phyloP scores from a whole-genome alignment of 495 filamentous ascomycete genomes.

The Podospora conica region DNA sequence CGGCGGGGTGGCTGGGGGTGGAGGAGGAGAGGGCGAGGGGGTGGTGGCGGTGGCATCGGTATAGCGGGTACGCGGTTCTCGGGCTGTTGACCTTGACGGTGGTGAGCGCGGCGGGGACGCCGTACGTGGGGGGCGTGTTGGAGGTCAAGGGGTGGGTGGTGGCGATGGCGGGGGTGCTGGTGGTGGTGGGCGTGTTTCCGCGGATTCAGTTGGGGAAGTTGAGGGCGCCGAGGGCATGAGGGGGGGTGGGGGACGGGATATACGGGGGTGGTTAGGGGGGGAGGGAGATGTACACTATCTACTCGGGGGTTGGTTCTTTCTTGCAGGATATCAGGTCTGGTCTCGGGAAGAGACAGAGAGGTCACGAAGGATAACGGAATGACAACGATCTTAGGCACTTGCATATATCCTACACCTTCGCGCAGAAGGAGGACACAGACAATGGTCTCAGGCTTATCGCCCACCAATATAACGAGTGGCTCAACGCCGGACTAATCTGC shows the following conservation, averaged over 20 bases:
- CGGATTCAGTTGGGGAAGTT: slow-evolving; percentile 81
- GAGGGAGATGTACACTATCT: neutral
- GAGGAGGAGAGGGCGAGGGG: slow-evolving; percentile 69
- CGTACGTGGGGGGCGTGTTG: slow-evolving; percentile 55
- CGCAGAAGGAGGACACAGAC: no score
- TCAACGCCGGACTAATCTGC: slow-evolving; percentile 1
- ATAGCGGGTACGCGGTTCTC: slow-evolving; percentile 68
- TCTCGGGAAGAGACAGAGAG: no score
- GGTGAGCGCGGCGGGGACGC: slow-evolving; percentile 66
- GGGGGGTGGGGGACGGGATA: neutral
- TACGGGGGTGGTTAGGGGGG: no score
- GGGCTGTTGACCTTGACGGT: slow-evolving; percentile 66
- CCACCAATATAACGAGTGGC: neutral
- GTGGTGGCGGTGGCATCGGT: slow-evolving; percentile 84
- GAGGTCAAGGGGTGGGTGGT: slow-evolving; percentile 69
- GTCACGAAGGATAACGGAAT: no score
- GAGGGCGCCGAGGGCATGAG: slow-evolving; percentile 41
- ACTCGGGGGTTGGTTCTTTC: no score
- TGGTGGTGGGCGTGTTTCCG: slow-evolving; percentile 63
- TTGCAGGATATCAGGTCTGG: no score
- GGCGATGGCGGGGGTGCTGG: slow-evolving; percentile 51
- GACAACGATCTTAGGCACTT: no score
- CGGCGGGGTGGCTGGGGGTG: slow-evolving; percentile 61
- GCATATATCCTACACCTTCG: no score
- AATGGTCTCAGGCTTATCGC: neutral